phyloP scores from a whole-genome alignment of 2,329 filamentous ascomycete species.

The Talaromyces rugulosus region DNA sequence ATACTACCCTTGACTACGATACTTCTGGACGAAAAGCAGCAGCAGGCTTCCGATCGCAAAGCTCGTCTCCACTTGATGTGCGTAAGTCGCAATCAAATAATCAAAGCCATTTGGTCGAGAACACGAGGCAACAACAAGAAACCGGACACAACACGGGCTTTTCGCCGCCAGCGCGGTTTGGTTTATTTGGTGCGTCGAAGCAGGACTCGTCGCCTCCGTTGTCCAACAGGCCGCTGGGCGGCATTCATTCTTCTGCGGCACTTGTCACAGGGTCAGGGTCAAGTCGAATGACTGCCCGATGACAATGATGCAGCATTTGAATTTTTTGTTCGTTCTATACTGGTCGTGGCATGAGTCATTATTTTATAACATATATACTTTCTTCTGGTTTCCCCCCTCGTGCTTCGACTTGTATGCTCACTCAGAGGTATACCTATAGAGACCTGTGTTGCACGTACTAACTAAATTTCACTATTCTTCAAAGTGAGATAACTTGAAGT shows the following conservation, averaged over 20 bases:
- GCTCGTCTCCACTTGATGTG: slow-evolving; percentile 36
- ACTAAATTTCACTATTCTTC: not conserved
- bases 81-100: slow-evolving; percentile 33
- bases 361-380: not conserved
- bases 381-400: not conserved
- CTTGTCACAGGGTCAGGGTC: slow-evolving; percentile 18
- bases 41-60: slow-evolving; percentile 32
- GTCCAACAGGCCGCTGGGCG: slow-evolving; percentile 25
- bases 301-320: slow-evolving; percentile 6
- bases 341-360: not conserved
- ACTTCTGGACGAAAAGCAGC: slow-evolving; percentile 22
- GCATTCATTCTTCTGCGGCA: slow-evolving; percentile 28
- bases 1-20: slow-evolving; percentile 30
- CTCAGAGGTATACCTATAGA: not conserved
- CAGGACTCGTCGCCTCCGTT: slow-evolving; percentile 28
- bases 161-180: slow-evolving; percentile 31
- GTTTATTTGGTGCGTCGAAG: slow-evolving; percentile 29
- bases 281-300: slow-evolving; percentile 30
- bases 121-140: slow-evolving; percentile 23
- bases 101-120: slow-evolving; percentile 19
- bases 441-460: not conserved
- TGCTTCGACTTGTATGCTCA: not conserved
- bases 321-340: not conserved
- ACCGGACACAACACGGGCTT: slow-evolving; percentile 25
- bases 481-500: not conserved